These are phyloP conservation scores for Zarea fungicola DNA, from an alignment of 2,329 filamentous ascomycete species.

Conservation along the genomic window DNA sequence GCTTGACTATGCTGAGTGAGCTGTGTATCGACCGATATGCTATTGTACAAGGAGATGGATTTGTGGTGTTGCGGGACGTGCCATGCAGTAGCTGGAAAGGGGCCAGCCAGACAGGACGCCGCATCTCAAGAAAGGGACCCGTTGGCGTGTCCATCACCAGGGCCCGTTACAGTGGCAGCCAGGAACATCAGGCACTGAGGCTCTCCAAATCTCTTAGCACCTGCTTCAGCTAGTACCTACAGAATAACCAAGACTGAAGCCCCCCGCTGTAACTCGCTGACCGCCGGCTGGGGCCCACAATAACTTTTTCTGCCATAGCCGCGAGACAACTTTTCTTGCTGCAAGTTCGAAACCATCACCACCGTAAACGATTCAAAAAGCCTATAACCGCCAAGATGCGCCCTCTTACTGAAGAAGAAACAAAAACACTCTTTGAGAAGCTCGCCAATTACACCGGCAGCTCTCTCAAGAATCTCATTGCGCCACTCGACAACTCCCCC, in stretches of 20 bases:
- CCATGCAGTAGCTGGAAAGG: slow-evolving; percentile 3
- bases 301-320: slow-evolving; percentile 5
- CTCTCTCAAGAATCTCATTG: slow-evolving; percentile 79
- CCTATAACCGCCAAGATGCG: slow-evolving; percentile 54
- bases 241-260: too few species aligned
- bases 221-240: too few species aligned
- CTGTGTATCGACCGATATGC: not conserved
- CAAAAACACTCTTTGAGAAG: slow-evolving; percentile 81
- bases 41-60: not conserved
- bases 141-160: not conserved
- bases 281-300: not conserved
- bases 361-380: not conserved
- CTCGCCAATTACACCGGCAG: slow-evolving; percentile 89
- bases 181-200: not conserved
- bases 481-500: slow-evolving; percentile 61
- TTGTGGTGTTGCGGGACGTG: not conserved
- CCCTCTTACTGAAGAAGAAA: slow-evolving; percentile 73
- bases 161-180: not conserved
- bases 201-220: not conserved
- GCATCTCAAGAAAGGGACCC: not conserved
- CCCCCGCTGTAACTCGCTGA: not conserved
- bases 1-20: not conserved
- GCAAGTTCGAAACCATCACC: not conserved
- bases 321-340: not conserved
- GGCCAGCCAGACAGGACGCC: not conserved